Base-by-base conservation (phyloP, 768 basidiomycete genomes). In the Lactifluus volemus region DNA sequence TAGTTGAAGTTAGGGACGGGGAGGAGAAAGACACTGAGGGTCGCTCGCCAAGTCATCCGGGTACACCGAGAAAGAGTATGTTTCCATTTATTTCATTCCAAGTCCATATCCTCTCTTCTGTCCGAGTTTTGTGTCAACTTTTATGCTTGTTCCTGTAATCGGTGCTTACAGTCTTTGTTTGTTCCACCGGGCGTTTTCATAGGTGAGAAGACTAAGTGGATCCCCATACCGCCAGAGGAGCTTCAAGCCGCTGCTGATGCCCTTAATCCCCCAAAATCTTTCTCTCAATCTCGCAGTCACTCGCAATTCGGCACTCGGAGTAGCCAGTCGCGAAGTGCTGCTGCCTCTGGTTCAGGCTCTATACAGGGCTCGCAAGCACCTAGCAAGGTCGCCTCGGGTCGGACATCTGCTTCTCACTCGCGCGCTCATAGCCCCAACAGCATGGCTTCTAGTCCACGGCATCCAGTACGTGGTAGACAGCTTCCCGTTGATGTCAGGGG, bases 151-250 rank as follows among this genome's bases (percentile, higher is more conserved):
- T 41, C 49, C 36, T 34, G 54, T 49, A 29, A 53, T 58, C 29
- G 52, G 36, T 57, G 21, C 60, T 61, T 52, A 61, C 60, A 15
- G 29, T 52, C 7, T 51, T 49, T 55, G 39, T 56, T 49, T 49
- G 42, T 53, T 34, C 34, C 57, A 30, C 49, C 29, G 44, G 36
- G 55, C 21, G 10, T 58, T 8, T 53, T 12, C 57, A 60, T 60
- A 79, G 80, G 74, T 64, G 82, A 82, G 70, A 84, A 83, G 72
- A 71, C 78, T 5, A 84, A 84, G 72, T 84, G 84, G 84, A 76
- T 79, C 0, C 75, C 77, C n/a, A 81, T 84, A 47, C 82, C 83
- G 2, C 73, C 80, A 0, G 72, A 76, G 55, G 83, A 84, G 65
- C 73, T 84, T 15, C 80, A 80, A 66, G 81, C 80, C 6, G 76